phyloP scores from a whole-genome alignment of 1,284 basidiomycete species.

The Leucoagaricus sp. region DNA sequence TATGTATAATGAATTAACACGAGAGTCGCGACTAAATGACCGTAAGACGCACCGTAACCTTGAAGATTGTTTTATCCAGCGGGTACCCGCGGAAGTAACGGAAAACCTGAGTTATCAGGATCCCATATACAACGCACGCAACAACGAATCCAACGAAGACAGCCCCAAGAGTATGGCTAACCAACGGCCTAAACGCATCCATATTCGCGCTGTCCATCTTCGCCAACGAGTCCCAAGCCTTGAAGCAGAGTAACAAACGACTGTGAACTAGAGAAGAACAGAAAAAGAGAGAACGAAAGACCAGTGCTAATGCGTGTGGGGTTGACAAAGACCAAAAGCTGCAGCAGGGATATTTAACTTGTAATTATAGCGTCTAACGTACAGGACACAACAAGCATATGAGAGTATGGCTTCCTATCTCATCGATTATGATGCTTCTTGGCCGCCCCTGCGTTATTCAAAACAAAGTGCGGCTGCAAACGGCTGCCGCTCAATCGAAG shows the following conservation, averaged over 20 bases:
- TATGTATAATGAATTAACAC: conserved; percentile 20
- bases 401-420: background rate
- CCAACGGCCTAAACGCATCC: background rate
- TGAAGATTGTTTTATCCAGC: conserved; percentile 53
- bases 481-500: background rate
- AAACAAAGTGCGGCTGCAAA: background rate
- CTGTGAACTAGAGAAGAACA: too few species aligned
- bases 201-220: background rate
- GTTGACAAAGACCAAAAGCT: background rate
- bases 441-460: conserved; percentile 6
- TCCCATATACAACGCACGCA: conserved; percentile 52
- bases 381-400: background rate
- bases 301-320: background rate
- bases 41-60: conserved; percentile 49
- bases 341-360: background rate
- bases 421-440: background rate
- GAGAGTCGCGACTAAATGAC: background rate
- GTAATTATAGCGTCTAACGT: conserved; percentile 1
- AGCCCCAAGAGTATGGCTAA: conserved; percentile 56
- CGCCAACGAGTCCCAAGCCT: background rate
- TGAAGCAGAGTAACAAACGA: too few species aligned
- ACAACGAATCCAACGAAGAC: conserved; percentile 58
- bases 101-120: conserved; percentile 56
- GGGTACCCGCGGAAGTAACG: conserved; percentile 60
- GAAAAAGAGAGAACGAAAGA: background rate